Evolutionary conservation across 2,329 filamentous ascomycete species (phyloP), one percentile per base, ranked within the genome.

Genomic region (Zymoseptoria crescenta): DNA sequence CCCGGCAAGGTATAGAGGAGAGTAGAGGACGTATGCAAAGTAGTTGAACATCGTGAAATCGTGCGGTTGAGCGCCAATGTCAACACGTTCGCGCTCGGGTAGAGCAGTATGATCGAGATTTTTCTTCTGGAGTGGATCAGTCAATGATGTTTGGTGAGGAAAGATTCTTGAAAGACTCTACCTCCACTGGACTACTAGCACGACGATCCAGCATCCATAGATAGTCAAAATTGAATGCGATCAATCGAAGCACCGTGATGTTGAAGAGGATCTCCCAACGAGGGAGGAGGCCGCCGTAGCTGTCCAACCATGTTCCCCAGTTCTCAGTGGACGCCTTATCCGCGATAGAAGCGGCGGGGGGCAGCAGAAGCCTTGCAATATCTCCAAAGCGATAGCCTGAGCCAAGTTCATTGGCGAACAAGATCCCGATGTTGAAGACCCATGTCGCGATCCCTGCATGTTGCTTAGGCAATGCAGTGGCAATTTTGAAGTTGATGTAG

Each of bases 211-310:
- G 74, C 68, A 89, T 94, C 93, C 94, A 99, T 73, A 96, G 93
- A 73, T 96, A 92, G 75, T 99, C 94, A 71, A 99, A 75, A 73
- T 97, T 97, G 81, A 96, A 99, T 73, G 93, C 96, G 68, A 99
- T 91, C 53, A 97, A 80, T 4, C 94, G 87, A 58, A 99, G 78
- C 27, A 97, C 87, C 2, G 93, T 96, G 62, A 99, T 85, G 70
- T 99, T 99, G 81, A 99, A 99, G 4, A 96, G 81, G n/a, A 99
- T 86, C 73, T 97, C 91, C 94, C 94, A 99, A 60, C 93, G 83
- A 0, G 87, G 80, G 71, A 96, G 86, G n/a, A 99, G 77, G 0
- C 94, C 94, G 7, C 90, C 86, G 64, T 87, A 87, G 56, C 81
- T 80, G 74, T 99, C 94, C 16, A 97, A 77, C 78, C 83, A 88